Evolutionary conservation across 129 eudicot genomes (phyloP), one percentile per base, ranked within the genome.

Genomic region (Cynara cardunculus): DNA sequence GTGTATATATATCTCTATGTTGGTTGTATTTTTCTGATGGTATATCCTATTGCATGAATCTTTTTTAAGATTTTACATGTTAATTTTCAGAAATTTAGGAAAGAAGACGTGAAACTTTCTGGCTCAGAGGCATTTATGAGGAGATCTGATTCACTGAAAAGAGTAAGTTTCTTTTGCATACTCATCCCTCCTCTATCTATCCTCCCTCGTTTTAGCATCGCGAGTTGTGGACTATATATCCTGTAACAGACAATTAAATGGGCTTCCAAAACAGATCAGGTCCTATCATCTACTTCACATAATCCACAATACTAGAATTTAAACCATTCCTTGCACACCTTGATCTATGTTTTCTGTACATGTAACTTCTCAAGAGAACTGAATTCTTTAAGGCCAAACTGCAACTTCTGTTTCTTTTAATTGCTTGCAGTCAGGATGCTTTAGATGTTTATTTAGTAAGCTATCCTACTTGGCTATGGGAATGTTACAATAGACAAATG

Each of bases 41-140:
- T 21, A 21, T 56, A 8, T 80, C 24, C 25, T 53, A 25, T 71
- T 14, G 74, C 49, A 83, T 77, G 61, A 65, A 25, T 4, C 0
- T 8, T 32, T 41, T 75, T 69, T 30, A 30, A 22, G 70, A 39
- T 41, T 53, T 62, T 86, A 24, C 86, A 39, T 78, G 76, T 71
- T 26, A 19, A 79, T 37, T 72, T 82, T 32, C 97, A 95, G 99
- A 91, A 89, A 82, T 95, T 95, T 86, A 90, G 94, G 87, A 92
- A 95, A 89, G 99, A 95, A 75, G 99, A 95, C 49, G 81, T 74
- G 83, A 88, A 95, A 81, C 93, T 90, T 69, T 95, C 99, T 19
- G 94, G 93, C 30, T 78, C 94, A 34, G 97, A 95, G 89, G 97
- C 99, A 44, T 95, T 74, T 80, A 90, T 92, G 97, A 86, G 93